Percentiles rank a stretch among this genome's conserved stretches.
Conservation (phyloP, 1,284 basidiomycete species). For the Sporisorium graminicola region DNA sequence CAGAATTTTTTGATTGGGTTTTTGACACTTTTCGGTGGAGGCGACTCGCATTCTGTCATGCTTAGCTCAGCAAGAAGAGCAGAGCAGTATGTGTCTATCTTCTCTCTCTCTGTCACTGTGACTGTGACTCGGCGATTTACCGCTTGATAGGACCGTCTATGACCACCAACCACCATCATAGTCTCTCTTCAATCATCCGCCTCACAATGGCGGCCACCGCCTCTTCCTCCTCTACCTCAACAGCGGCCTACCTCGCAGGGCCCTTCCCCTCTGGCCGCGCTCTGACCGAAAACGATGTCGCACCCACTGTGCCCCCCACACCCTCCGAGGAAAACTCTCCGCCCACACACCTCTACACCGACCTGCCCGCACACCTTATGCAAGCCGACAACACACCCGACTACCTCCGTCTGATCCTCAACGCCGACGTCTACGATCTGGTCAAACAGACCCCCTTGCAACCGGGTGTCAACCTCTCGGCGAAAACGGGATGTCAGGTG, state of each 20-base stretch:
- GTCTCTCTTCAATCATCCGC: background rate
- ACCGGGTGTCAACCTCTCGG: conserved; percentile 85
- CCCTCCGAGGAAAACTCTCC: conserved; percentile 26
- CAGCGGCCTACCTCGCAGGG: conserved; percentile 45
- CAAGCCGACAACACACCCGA: conserved; percentile 83
- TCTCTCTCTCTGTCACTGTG: too few species aligned
- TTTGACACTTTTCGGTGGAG: conserved; percentile 16
- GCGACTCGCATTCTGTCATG: background rate
- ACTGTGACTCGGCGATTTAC: conserved; percentile 8
- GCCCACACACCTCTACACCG: conserved; percentile 73
- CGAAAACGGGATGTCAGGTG: conserved; percentile 89
- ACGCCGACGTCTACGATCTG: conserved; percentile 93
- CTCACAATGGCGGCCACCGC: conserved; percentile 12
- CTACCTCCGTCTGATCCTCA: conserved; percentile 92
- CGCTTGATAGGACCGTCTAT: background rate
- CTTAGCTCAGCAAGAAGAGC: conserved; percentile 18
- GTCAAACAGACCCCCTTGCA: conserved; percentile 92
- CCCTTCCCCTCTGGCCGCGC: conserved; percentile 51
- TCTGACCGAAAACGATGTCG: conserved; percentile 33
- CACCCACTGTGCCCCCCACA: conserved; percentile 32
- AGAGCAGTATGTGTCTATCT: too few species aligned
- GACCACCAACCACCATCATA: background rate
- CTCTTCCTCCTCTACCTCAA: conserved; percentile 12
- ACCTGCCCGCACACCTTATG: conserved; percentile 78
- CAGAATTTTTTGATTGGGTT: conserved; percentile 5